Conservation (phyloP, 2,329 filamentous ascomycete genomes). For the Bipolaris cookei region DNA sequence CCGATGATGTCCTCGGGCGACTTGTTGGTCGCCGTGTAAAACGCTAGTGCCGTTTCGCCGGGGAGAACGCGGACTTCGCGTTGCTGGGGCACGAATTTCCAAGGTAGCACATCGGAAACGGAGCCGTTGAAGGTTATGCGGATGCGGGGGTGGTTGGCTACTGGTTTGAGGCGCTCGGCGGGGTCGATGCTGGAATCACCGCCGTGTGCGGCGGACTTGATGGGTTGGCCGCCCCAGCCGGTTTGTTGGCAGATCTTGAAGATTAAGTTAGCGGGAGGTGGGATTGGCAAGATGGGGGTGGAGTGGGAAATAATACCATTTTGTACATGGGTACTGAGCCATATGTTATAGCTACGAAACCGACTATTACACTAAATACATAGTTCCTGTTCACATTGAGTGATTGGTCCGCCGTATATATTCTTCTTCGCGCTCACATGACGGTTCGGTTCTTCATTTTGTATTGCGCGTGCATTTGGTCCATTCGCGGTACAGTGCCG, state of each 20-base stretch:
- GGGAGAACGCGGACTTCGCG: constrained; percentile 94
- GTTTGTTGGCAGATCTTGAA: constrained; percentile 81
- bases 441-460: constrained; percentile 71
- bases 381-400: constrained; percentile 62
- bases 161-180: constrained; percentile 77
- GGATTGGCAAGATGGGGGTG: not conserved
- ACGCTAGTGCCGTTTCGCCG: constrained; percentile 94
- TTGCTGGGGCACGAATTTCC: constrained; percentile 97
- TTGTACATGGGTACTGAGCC: constrained; percentile 87
- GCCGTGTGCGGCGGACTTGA: constrained; percentile 76
- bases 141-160: constrained; percentile 81
- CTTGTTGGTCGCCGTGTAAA: constrained; percentile 95
- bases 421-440: constrained; percentile 54
- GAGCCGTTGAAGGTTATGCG: constrained; percentile 96
- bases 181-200: constrained; percentile 65
- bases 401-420: not conserved
- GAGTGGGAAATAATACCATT: constrained; percentile 62
- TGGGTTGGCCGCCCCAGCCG: constrained; percentile 90
- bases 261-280: constrained; percentile 10
- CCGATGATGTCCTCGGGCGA: constrained; percentile 94
- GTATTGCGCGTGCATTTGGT: constrained; percentile 68
- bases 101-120: constrained; percentile 91
- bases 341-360: constrained; percentile 80
- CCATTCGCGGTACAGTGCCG: constrained; percentile 63
- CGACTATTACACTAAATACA: constrained; percentile 76